These are phyloP conservation scores for Aspergillus coremiiformis DNA, from an alignment of 495 filamentous ascomycete species.

Conservation along the genomic window DNA sequence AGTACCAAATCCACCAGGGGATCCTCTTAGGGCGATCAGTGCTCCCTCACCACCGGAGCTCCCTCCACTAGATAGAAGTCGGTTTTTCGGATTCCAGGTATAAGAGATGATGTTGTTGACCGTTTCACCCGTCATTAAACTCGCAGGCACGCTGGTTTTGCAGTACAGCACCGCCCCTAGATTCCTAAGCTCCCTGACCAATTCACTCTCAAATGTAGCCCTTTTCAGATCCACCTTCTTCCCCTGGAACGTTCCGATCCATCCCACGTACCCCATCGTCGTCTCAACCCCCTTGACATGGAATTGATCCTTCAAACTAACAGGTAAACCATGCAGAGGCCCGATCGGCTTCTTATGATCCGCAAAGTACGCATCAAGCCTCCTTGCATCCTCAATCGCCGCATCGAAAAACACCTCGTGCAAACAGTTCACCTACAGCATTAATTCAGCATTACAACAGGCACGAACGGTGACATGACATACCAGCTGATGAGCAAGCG, in stretches of 20 bases:
- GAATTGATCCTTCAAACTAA: conserved; percentile 67
- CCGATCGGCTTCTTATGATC: conserved; percentile 43
- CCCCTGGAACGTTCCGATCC: conserved; percentile 48
- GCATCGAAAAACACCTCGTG: conserved; percentile 57
- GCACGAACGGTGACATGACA: not conserved
- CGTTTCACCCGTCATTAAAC: conserved; percentile 55
- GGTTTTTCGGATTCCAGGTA: conserved; percentile 45
- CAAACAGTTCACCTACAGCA: conserved; percentile 46
- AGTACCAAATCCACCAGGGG: conserved; percentile 53
- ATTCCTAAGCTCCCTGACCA: conserved; percentile 45
- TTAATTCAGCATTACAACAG: not conserved
- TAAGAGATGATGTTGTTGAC: conserved; percentile 49
- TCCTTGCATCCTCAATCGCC: conserved; percentile 50
- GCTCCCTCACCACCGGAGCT: conserved; percentile 61
- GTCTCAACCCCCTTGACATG: conserved; percentile 59
- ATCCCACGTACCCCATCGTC: conserved; percentile 54
- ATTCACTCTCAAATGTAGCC: conserved; percentile 38
- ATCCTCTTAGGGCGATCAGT: conserved; percentile 48
- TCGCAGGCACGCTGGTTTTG: conserved; percentile 57
- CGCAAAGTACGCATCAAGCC: conserved; percentile 50
- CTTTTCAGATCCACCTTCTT: conserved; percentile 32
- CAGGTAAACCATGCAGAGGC: conserved; percentile 57
- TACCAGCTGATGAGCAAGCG: conserved; percentile 51
- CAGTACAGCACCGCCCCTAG: conserved; percentile 57
- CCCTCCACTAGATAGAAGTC: conserved; percentile 42